Evolutionary conservation across 2,329 filamentous ascomycete genomes (phyloP).

Genomic region (Monilinia polystroma): DNA sequence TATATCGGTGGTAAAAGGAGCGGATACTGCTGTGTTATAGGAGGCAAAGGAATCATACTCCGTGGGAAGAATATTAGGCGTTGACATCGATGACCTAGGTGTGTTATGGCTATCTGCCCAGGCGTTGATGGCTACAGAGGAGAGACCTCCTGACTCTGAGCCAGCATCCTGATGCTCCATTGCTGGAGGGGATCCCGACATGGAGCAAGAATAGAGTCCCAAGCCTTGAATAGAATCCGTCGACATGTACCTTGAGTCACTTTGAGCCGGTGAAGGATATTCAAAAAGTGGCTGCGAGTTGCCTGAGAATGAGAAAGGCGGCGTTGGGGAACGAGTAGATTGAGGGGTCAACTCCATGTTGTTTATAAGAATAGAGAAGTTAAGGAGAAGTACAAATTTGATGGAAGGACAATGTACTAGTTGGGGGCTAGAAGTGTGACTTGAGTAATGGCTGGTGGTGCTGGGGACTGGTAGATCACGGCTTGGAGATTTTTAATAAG

Average conservation of each 20-base stretch:
- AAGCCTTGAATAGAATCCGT: conserved; percentile 37
- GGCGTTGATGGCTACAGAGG: conserved; percentile 31
- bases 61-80: conserved; percentile 48
- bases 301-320: conserved; percentile 37
- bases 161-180: conserved; percentile 29
- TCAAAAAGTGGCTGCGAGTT: conserved; percentile 39
- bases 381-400: conserved; percentile 24
- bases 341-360: conserved; percentile 40
- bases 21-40: conserved; percentile 46
- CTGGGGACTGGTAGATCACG: conserved; percentile 5
- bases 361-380: conserved; percentile 27
- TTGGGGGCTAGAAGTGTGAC: conserved; percentile 25
- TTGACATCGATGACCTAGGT: conserved; percentile 35
- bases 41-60: conserved; percentile 54
- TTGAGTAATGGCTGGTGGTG: conserved; percentile 7
- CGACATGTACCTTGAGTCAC: conserved; percentile 37
- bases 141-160: conserved; percentile 30
- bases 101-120: conserved; percentile 35
- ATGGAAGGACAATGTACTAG: conserved; percentile 15
- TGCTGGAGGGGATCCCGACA: conserved; percentile 34
- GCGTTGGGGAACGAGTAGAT: conserved; percentile 38
- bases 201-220: conserved; percentile 38
- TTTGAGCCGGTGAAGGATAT: conserved; percentile 40
- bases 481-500: conserved; percentile 8
- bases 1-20: conserved; percentile 49